phyloP scores from a whole-genome alignment of 2,329 filamentous ascomycete genomes.

The Microcyclosporella mali region DNA sequence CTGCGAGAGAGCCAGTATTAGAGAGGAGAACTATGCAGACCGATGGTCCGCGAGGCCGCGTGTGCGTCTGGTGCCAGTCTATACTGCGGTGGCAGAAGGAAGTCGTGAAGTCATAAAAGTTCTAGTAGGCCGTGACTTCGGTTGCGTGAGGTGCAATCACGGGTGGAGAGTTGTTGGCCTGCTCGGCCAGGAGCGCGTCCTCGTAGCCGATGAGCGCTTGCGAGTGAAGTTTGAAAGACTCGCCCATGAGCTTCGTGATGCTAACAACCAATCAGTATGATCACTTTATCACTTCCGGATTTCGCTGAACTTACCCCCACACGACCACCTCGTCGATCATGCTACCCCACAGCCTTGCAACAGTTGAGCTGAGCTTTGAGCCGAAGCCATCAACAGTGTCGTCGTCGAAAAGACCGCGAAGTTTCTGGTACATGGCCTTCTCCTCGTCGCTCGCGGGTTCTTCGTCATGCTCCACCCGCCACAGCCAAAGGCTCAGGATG shows the following conservation, averaged over 20 bases:
- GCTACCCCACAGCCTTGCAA: conserved; percentile 90
- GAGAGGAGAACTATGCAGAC: conserved; percentile 9
- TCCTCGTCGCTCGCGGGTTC: conserved; percentile 82
- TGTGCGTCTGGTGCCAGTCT: conserved; percentile 15
- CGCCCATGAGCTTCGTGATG: conserved; percentile 92
- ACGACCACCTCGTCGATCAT: conserved; percentile 99
- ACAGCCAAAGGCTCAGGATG: conserved; percentile 95
- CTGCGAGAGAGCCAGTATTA: conserved; percentile 5
- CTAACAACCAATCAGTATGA: conserved; percentile 45
- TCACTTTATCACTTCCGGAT: background rate
- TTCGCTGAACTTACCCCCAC: conserved; percentile 74
- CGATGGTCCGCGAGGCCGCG: conserved; percentile 8
- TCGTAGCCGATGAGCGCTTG: conserved; percentile 93
- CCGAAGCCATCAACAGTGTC: conserved; percentile 78
- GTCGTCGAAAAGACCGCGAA: conserved; percentile 83
- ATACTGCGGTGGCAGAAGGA: conserved; percentile 8
- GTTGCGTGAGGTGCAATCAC: conserved; percentile 24
- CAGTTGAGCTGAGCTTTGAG: conserved; percentile 84
- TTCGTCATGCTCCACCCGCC: conserved; percentile 98
- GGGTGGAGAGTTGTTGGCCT: conserved; percentile 19
- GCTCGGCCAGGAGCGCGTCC: conserved; percentile 57
- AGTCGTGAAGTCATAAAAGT: conserved; percentile 21
- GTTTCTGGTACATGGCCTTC: conserved; percentile 83
- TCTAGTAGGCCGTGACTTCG: conserved; percentile 30
- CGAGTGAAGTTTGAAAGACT: conserved; percentile 93